Conservation (phyloP, 345 rosid genomes). For the Eucalyptus curtisii region DNA sequence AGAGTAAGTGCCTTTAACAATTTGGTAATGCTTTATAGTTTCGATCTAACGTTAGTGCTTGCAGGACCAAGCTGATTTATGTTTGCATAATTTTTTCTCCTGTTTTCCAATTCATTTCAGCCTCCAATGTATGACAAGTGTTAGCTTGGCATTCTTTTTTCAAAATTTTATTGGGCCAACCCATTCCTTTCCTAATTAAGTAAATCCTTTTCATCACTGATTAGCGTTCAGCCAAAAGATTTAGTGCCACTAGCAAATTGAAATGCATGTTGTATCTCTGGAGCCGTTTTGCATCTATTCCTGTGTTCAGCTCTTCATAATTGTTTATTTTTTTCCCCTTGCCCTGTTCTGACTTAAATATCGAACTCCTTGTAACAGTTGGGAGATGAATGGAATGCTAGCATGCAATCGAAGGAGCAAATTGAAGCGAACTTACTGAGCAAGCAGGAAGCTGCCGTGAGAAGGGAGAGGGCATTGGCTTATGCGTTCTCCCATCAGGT, state of each 20-base stretch:
- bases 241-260: neutral
- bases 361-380: conserved; percentile 8
- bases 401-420: conserved; percentile 58
- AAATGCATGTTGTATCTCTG: neutral
- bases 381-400: conserved; percentile 60
- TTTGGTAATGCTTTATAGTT: neutral
- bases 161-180: neutral
- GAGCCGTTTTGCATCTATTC: neutral
- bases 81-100: neutral
- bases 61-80: neutral
- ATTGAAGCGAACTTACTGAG: conserved; percentile 43
- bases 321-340: neutral
- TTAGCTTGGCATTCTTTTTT: neutral
- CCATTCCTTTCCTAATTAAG: neutral
- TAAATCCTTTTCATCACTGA: neutral
- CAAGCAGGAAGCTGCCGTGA: conserved; percentile 71
- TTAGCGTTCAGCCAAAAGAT: neutral
- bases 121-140: neutral
- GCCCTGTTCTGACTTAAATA: neutral
- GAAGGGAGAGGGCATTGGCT: conserved; percentile 88
- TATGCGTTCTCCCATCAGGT: conserved; percentile 92
- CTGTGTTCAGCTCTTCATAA: neutral
- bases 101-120: neutral
- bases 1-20: neutral
- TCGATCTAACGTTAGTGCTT: neutral